Evolutionary conservation across 2,329 filamentous ascomycete species (phyloP), one percentile per base, ranked within the genome.

Genomic region (Colletotrichum godetiae): DNA sequence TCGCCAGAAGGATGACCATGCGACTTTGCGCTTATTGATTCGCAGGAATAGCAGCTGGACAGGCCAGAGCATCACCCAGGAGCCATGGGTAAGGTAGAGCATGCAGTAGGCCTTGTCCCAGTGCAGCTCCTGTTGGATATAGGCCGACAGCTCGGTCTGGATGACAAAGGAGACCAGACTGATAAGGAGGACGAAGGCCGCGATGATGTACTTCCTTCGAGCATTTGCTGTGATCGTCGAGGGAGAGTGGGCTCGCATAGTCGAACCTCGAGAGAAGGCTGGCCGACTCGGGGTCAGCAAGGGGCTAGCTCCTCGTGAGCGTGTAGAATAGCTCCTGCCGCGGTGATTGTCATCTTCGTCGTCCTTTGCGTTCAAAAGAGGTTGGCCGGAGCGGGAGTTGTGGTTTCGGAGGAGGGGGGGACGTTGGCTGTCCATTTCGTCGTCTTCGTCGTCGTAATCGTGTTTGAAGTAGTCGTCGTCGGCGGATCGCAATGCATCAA

Each of bases 51-150:
- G 82, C 46, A 99, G 89, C 83, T 97, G 95, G 12, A 90, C 85
- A 0, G 95, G 96, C 94, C 95, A 99, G 29, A 99, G 88, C 61
- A 98, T 84, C 11, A 92, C 83, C 97, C 97, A 99, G 2, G 95
- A 98, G 68, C 96, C 94, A 84, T 99, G 97, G 12, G 97, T 99
- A 76, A 99, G 88, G 84, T 97, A 98, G 88, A 99, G 91, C 97
- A 99, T 99, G 87, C 95, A 97, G 86, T 98, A 99, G n/a, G 97
- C 94, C 86, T 99, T 99, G 85, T 97, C 91, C 97, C 97, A 99
- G 75, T 93, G 92, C 75, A 98, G 85, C 73, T 97, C 92, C 81
- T 96, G 92, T 85, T 98, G 96, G 74, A 99, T 97, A 84, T 98
- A 95, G 11, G 97, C 92, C 12, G 95, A 96, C 67, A 97, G 95